Percentiles rank a stretch among this genome's conserved stretches.
Conservation (phyloP, 805 yeast species). For the Dipodascus albidus region DNA sequence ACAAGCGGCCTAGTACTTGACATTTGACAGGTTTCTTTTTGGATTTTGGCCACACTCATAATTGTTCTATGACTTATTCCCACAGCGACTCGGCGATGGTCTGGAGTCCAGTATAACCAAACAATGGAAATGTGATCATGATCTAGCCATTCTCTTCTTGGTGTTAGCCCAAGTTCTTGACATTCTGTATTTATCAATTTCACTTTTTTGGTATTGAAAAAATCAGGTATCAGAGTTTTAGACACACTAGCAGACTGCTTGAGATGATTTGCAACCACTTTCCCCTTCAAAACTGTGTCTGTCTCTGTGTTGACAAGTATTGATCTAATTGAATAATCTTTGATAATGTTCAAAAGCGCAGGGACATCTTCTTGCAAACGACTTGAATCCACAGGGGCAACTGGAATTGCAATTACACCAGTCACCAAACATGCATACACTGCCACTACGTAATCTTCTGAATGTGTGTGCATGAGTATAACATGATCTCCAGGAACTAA, state of each 20-base stretch:
- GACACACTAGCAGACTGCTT: conserved; percentile 31
- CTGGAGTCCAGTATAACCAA: conserved; percentile 63
- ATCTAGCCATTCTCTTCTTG: conserved; percentile 19
- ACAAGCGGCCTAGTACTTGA: conserved; percentile 59
- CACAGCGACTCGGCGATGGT: conserved; percentile 50
- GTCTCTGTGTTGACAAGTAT: conserved; percentile 71
- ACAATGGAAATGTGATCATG: conserved; percentile 43
- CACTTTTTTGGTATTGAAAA: conserved; percentile 58
- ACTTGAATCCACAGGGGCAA: conserved; percentile 56
- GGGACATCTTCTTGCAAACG: conserved; percentile 64
- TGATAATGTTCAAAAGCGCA: conserved; percentile 51
- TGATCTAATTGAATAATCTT: conserved; percentile 58
- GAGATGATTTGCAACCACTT: conserved; percentile 47
- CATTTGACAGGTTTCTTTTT: conserved; percentile 86
- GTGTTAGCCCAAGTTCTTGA: conserved; percentile 17
- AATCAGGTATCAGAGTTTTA: conserved; percentile 33
- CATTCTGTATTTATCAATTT: conserved; percentile 24
- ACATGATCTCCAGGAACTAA: conserved; percentile 62
- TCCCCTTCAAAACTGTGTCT: conserved; percentile 56
- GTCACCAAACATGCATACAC: conserved; percentile 77
- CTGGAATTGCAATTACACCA: conserved; percentile 72
- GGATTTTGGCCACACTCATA: conserved; percentile 70
- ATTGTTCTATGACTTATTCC: conserved; percentile 49
- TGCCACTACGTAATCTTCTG: conserved; percentile 78
- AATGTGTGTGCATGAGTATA: conserved; percentile 70